Base-by-base conservation (phyloP, 2,329 filamentous ascomycete genomes). In the Emergomyces africanus region DNA sequence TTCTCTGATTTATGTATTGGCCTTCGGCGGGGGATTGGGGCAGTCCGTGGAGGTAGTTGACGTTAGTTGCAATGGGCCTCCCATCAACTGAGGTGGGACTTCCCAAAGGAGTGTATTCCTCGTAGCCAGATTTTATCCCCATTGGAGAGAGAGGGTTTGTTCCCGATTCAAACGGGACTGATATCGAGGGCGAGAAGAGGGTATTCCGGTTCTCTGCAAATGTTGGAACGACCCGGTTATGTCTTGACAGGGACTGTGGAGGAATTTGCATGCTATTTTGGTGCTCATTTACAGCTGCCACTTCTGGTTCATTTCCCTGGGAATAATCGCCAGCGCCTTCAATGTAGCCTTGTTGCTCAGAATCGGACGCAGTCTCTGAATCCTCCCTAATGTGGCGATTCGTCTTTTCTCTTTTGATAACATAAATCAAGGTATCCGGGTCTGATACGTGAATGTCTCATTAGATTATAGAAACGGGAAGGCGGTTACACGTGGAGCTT, bases 341-440 rank as follows among this genome's bases (percentile, higher is more conserved):
- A 20, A n/a, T 9, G 49, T 51, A 33, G 15, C 28, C 10, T 20
- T 35, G 50, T 20, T 54, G 50, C 20, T 39, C 50, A 20, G 50
- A 54, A 14, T 54, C 50, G 5, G 33, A 54, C 8, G n/a, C 33
- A 37, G n/a, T 54, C 3, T 54, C 50, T 0, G 67, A 66, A 12
- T 71, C 70, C 33, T 69, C 70, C 25, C 37, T 70, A 66, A 14
- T 65, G 62, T 63, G 70, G 71, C 18, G 66, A 51, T 54, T 66
- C 54, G 66, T 70, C 5, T 69, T 65, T 20, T 72, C 71, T 33
- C 70, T 66, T 61, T 74, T 72, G 57, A 69, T 63, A 23, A 75
- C 70, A 61, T 73, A 75, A 18, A 74, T 67, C 5, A 72, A 60
- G 54, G 71, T 69, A 54, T 63, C 68, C 28, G 64, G 65, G 59